Base-by-base conservation (phyloP, 2,329 filamentous ascomycete species). In the Paramyrothecium roridum region DNA sequence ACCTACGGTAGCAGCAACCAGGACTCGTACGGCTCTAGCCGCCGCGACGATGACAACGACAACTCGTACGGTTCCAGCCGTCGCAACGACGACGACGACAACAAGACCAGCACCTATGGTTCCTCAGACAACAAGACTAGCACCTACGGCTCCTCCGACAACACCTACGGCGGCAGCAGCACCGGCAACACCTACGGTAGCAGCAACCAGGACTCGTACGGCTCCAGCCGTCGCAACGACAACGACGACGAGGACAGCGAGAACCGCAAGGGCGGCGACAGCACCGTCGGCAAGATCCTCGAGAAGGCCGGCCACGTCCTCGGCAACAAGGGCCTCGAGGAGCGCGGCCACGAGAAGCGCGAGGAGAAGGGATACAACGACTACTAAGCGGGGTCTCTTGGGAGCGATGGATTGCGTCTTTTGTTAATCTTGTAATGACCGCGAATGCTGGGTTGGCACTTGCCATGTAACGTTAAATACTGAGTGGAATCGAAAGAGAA, bases 291-390 rank as follows among this genome's bases (percentile, higher is more conserved):
- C 49, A 85, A 82, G 70, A 55, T 86, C 22, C 71, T 86, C 67
- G 81, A 87, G 71, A 85, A 84, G 74, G 79, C 77, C 7, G 81
- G 82, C 10, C 67, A 70, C 13, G 61, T 80, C 51, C 61, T 86
- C 58, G 69, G 77, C 53, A 82, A 74, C 60, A 72, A 77, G 17
- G 71, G 69, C 47, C 55, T 85, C 13, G 72, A 72, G 54, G 68
- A 77, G 60, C 81, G 79, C 69, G 83, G 82, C 3, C 67, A 69
- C 8, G 72, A 69, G 62, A 83, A 80, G 77, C 75, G 82, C 52
- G 76, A 77, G 57, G 70, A 64, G 53, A 59, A 61, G 37, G 62
- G 61, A 26, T 51, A 43, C 52, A 54, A 56, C 26, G 55, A 59
- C 19, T 34, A 63, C 23, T 55, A 68, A 22, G 61, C 70, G 45